Base-by-base conservation (phyloP, 202 grass and related monocot species). In the Miscanthus sacchariflorus region DNA sequence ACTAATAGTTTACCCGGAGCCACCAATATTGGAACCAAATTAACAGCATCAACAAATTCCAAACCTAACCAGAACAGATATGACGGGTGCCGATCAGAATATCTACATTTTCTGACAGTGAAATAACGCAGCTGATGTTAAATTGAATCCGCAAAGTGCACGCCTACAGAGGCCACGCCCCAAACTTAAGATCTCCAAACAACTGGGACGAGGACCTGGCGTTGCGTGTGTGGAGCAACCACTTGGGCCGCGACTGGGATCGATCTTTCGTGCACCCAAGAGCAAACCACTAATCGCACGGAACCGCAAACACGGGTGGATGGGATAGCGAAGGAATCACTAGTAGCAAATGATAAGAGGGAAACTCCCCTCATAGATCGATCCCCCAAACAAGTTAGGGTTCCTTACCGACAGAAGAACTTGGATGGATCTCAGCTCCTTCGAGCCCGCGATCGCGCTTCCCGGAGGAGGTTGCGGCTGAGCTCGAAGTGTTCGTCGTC, bases 21-120 rank as follows among this genome's bases (percentile, higher is more conserved):
- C n/a, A 81, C 64, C 63, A 48, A 68, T 44, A 43, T 33, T 15
- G 4, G 7, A 56, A 24, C 56, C 5, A 70, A 48, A 11, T 48
- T 81, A 73, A 68, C 13, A 74, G 36, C 58, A 48, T 59, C 9
- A 48, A 70, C 13, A 8, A 19, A 59, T 59, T 49, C 13, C 24
- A 58, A 23, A 45, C 77, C 38, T 27, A 59, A 1, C 11, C 19
- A 12, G 56, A 81, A 35, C 36, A 30, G 35, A 45, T 18, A n/a
- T 7, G 3, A 7, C 5, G 0, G 45, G 50, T n/a, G 24, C 45
- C 25, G 17, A 33, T 35, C 14, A 10, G 49, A 33, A 25, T 82
- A 56, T 71, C 27, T 81, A n/a, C 24, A 74, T 72, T 64, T 83
- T 45, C 39, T 63, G 9, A 59, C 65, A 54, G 48, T 44, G 75